These are phyloP conservation scores for Yamadazyma spencermartinsiae DNA, from an alignment of 1,139 yeast species.

Conservation along the genomic window DNA sequence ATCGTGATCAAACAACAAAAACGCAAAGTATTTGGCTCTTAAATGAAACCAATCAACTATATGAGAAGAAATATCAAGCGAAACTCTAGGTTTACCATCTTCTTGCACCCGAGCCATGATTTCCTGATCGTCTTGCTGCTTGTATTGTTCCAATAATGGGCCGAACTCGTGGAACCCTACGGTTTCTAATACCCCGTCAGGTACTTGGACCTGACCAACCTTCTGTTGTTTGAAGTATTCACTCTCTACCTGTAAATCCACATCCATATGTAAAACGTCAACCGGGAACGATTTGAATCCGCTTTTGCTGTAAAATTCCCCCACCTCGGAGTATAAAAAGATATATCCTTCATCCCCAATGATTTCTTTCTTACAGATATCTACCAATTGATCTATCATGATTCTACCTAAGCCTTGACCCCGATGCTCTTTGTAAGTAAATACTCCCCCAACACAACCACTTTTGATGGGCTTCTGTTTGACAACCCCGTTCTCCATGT, in stretches of 20 bases:
- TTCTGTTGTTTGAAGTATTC: conserved; percentile 3
- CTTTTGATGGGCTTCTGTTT: conserved; percentile 29
- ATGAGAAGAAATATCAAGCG: conserved; percentile 30
- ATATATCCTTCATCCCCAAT: conserved; percentile 41
- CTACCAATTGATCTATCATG: conserved; percentile 54
- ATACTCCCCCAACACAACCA: conserved; percentile 67
- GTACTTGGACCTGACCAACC: conserved; percentile 30
- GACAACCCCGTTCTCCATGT: conserved; percentile 20
- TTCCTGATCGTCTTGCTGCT: conserved; percentile 19
- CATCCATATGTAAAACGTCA: conserved; percentile 19
- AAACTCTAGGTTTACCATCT: conserved; percentile 32
- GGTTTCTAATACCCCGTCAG: conserved; percentile 19
- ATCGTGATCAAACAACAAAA: conserved; percentile 18
- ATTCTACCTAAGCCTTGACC: conserved; percentile 64
- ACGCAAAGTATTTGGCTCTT: conserved; percentile 38
- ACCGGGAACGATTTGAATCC: conserved; percentile 59
- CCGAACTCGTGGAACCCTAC: conserved; percentile 35
- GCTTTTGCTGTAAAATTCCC: conserved; percentile 58
- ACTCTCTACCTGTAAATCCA: conserved; percentile 9
- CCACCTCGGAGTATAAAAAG: conserved; percentile 70
- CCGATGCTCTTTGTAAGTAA: conserved; percentile 55
- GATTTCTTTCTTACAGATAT: conserved; percentile 21
- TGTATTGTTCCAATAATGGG: conserved; percentile 24
- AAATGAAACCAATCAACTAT: conserved; percentile 48
- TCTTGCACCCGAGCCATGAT: conserved; percentile 19